Percentiles rank a stretch among this genome's conserved stretches.
Evolutionary conservation across 179 eudicot genomes (phyloP).

Genomic region (Beta corolliflora): DNA sequence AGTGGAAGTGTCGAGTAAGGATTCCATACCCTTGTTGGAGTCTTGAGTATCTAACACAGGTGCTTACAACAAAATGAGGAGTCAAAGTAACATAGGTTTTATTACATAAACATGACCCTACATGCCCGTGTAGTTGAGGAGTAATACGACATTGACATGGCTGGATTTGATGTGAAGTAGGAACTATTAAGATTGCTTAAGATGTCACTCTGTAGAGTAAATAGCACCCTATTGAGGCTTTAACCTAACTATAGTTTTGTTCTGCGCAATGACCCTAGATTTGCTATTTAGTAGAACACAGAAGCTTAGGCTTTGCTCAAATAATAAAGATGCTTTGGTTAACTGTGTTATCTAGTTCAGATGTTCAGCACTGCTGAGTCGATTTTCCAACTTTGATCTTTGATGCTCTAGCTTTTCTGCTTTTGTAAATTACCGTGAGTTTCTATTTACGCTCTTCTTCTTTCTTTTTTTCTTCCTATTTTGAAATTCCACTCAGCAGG

Average conservation of each 20-base stretch:
- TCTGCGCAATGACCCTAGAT: not conserved
- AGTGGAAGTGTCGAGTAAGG: too few species aligned
- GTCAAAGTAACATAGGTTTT: too few species aligned
- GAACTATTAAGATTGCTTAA: too few species aligned
- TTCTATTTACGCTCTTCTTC: not conserved
- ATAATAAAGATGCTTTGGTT: not conserved
- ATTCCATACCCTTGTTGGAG: too few species aligned
- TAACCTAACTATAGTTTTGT: not conserved
- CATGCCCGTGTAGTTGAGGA: not conserved
- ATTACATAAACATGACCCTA: too few species aligned
- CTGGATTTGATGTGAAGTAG: not conserved
- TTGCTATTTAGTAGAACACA: not conserved
- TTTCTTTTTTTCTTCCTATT: not conserved
- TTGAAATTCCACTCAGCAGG: constrained; percentile 8
- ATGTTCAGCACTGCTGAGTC: not conserved
- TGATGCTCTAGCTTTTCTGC: not conserved
- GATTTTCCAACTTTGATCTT: not conserved
- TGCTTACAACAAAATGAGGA: too few species aligned
- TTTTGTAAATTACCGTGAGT: not conserved
- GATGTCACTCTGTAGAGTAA: not conserved
- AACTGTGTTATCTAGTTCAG: not conserved
- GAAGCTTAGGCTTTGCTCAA: not conserved
- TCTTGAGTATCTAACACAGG: too few species aligned
- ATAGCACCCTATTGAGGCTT: not conserved
- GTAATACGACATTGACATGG: not conserved